These are phyloP conservation scores for Pyrenochaeta sp. DNA, from an alignment of 2,329 filamentous ascomycete genomes.

Conservation along the genomic window DNA sequence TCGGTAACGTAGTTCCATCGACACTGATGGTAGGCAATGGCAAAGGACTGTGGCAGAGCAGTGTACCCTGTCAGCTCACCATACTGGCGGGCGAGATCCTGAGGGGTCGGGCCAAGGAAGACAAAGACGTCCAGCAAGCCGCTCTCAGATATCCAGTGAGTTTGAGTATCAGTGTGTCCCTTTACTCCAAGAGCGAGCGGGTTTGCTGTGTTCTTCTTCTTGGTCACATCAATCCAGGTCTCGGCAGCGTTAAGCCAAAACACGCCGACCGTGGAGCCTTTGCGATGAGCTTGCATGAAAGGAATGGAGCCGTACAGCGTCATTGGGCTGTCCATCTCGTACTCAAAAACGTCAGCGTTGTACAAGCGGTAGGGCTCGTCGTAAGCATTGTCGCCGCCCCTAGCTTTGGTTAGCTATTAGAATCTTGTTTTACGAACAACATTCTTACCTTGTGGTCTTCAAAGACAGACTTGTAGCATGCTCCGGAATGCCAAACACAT, in stretches of 20 bases:
- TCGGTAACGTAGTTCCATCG: conserved; percentile 99
- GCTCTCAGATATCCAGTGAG: conserved; percentile 96
- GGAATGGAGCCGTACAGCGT: conserved; percentile 97
- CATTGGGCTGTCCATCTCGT: conserved; percentile 97
- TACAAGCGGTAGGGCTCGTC: conserved; percentile 92
- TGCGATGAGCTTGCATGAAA: conserved; percentile 96
- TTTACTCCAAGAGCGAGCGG: conserved; percentile 76
- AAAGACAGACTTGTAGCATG: conserved; percentile 89
- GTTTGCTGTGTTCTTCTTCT: conserved; percentile 76
- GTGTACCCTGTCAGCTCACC: conserved; percentile 91
- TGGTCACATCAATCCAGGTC: conserved; percentile 96
- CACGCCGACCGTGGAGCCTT: conserved; percentile 90
- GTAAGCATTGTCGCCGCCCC: conserved; percentile 83
- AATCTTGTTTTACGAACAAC: neutral
- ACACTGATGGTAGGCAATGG: conserved; percentile 95
- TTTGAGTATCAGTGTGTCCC: conserved; percentile 78
- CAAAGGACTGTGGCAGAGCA: conserved; percentile 89
- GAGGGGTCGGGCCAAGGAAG: conserved; percentile 87
- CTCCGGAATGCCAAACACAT: conserved; percentile 94
- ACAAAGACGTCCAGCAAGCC: conserved; percentile 93
- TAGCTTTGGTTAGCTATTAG: conserved; percentile 27
- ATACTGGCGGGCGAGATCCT: conserved; percentile 82
- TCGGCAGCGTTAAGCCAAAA: conserved; percentile 98
- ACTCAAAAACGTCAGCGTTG: conserved; percentile 98
- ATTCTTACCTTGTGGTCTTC: conserved; percentile 76